Evolutionary conservation across 345 rosid species (phyloP).

Genomic region (Moringa oleifera): DNA sequence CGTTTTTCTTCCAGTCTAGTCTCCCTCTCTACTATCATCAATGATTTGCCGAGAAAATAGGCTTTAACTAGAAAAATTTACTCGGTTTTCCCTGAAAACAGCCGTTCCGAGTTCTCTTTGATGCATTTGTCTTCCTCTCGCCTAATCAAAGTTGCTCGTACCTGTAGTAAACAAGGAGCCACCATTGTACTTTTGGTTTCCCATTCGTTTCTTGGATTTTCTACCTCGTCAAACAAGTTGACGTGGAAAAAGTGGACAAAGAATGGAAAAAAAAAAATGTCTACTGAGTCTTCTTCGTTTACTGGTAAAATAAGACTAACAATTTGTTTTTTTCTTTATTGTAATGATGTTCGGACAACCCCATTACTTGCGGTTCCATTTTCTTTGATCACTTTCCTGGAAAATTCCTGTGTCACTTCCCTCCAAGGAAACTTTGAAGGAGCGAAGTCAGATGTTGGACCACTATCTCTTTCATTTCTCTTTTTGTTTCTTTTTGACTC

Average conservation of each 20-base stretch:
- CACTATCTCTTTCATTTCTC: neutral
- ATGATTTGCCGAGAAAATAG: too few species aligned
- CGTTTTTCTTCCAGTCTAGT: too few species aligned
- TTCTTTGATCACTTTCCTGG: slow-evolving; percentile 13
- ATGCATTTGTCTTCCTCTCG: too few species aligned
- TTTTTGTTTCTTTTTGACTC: neutral
- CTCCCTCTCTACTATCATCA: too few species aligned
- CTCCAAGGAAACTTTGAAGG: slow-evolving; percentile 1
- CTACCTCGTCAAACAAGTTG: slow-evolving; percentile 26
- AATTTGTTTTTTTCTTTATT: too few species aligned
- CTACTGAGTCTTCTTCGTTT: slow-evolving; percentile 7
- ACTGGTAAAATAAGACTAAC: slow-evolving; percentile 10
- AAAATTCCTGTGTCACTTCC: neutral
- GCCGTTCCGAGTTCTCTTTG: too few species aligned
- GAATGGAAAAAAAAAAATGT: slow-evolving; percentile 5
- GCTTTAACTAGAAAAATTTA: too few species aligned
- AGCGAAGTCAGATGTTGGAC: neutral
- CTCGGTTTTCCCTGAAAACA: too few species aligned
- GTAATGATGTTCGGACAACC: neutral
- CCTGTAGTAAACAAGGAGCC: too few species aligned
- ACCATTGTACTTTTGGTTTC: too few species aligned
- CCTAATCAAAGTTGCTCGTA: too few species aligned
- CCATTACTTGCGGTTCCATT: neutral
- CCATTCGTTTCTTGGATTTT: slow-evolving; percentile 5
- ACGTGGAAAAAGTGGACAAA: slow-evolving; percentile 11